A percentile compares a stretch with the other conserved stretches of the same genome.
phyloP scores from a whole-genome alignment of 2,329 filamentous ascomycete genomes.

The Colletotrichum sp. region DNA sequence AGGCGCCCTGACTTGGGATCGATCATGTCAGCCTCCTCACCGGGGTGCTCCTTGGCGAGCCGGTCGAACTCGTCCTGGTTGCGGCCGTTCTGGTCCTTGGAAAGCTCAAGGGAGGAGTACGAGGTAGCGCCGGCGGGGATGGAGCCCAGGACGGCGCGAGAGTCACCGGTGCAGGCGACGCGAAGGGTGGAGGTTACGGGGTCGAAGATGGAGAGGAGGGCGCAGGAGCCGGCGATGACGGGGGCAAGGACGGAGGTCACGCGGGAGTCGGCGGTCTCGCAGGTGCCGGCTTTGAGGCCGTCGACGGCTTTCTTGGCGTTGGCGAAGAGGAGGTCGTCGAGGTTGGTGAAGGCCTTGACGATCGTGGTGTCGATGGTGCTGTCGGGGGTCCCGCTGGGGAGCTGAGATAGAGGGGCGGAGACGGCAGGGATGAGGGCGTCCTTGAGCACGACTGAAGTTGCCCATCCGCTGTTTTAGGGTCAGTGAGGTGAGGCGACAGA shows the following conservation, averaged over 20 bases:
- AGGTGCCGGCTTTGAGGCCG: constrained; percentile 27
- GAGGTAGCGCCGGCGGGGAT: constrained; percentile 37
- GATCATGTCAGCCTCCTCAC: constrained; percentile 60
- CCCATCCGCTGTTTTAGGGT: constrained; percentile 37
- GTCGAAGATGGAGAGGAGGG: constrained; percentile 68
- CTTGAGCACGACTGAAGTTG: constrained; percentile 45
- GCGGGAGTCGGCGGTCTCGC: constrained; percentile 2
- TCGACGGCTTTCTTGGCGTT: constrained; percentile 36
- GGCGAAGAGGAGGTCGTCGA: constrained; percentile 61
- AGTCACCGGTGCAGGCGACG: constrained; percentile 72
- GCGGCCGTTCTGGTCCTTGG: constrained; percentile 69
- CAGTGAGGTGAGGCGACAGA: not conserved
- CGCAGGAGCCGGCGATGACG: constrained; percentile 61
- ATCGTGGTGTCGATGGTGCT: constrained; percentile 58
- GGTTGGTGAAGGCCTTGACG: constrained; percentile 59
- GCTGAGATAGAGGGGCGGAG: constrained; percentile 34
- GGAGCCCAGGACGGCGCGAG: constrained; percentile 65
- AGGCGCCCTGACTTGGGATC: constrained; percentile 57
- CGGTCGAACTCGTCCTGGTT: constrained; percentile 63
- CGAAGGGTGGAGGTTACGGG: constrained; percentile 55
- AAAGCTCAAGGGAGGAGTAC: constrained; percentile 61
- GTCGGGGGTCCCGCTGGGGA: constrained; percentile 39
- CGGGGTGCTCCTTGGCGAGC: constrained; percentile 63
- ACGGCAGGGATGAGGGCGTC: constrained; percentile 46
- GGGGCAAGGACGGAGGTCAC: constrained; percentile 32